Percentiles rank a stretch among this genome's conserved stretches.
Evolutionary conservation across 495 filamentous ascomycete genomes (phyloP).

Genomic region (Trichocladium uniseriatum): DNA sequence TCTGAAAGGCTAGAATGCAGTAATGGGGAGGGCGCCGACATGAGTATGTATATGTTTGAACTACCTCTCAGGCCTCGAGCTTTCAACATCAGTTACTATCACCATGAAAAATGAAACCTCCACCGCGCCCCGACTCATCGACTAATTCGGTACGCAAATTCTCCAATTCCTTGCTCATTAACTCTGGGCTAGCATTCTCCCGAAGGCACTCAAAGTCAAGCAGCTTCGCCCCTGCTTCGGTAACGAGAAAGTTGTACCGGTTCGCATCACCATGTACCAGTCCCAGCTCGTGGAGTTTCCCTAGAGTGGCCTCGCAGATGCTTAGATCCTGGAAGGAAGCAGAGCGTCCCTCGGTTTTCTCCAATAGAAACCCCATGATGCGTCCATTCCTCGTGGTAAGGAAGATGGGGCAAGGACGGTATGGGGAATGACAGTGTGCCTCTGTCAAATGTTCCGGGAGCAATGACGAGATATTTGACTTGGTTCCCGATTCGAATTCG

Average conservation of each 20-base stretch:
- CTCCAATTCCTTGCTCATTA: constrained; percentile 7
- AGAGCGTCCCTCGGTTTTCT: constrained; percentile 18
- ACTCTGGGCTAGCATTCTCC: not conserved
- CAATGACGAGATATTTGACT: not conserved
- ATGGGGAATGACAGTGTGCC: not conserved
- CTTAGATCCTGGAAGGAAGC: not conserved
- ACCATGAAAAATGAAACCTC: constrained; percentile 1
- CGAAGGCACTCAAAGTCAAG: constrained; percentile 17
- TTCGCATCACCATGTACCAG: constrained; percentile 15
- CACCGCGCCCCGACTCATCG: constrained; percentile 10
- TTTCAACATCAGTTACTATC: not conserved
- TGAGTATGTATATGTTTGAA: too few species aligned
- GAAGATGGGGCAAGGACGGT: not conserved
- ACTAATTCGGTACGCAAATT: constrained; percentile 3
- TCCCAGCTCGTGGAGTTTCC: constrained; percentile 10
- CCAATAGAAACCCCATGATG: constrained; percentile 30
- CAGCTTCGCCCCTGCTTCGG: constrained; percentile 2
- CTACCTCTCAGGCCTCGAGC: not conserved
- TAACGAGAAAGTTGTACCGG: constrained; percentile 13
- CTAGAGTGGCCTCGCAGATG: constrained; percentile 8
- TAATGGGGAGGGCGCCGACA: too few species aligned
- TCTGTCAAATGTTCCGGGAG: not conserved
- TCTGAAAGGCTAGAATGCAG: too few species aligned
- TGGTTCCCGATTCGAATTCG: not conserved
- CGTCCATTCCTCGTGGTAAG: constrained; percentile 14